A percentile compares a stretch with the other conserved stretches of the same genome.
Conservation (phyloP, 176 grass and related monocot genomes). For the Olyra latifolia region DNA sequence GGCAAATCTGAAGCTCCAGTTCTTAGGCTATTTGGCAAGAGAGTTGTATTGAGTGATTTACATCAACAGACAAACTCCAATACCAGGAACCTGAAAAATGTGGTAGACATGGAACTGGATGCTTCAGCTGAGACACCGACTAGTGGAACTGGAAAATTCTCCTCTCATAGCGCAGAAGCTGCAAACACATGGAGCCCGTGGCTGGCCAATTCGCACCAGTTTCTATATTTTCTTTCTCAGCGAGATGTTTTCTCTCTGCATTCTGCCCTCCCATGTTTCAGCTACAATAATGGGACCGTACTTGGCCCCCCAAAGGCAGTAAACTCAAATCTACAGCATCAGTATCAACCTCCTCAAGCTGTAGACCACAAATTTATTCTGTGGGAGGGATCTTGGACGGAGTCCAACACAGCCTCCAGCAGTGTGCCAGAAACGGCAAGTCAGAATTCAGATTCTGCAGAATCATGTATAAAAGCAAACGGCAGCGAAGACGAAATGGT, state of each 20-base stretch:
- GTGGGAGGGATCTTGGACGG: constrained; percentile 46
- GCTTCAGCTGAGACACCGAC: constrained; percentile 34
- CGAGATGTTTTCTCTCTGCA: constrained; percentile 28
- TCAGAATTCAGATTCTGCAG: constrained; percentile 35
- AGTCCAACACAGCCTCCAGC: constrained; percentile 41
- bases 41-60: constrained; percentile 40
- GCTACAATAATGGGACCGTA: constrained; percentile 33
- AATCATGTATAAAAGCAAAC: constrained; percentile 31
- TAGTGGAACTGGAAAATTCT: constrained; percentile 13
- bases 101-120: constrained; percentile 35
- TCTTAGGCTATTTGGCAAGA: constrained; percentile 79
- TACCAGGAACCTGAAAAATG: neutral
- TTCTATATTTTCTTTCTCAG: constrained; percentile 49
- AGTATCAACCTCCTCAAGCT: constrained; percentile 18
- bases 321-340: constrained; percentile 4
- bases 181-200: constrained; percentile 38
- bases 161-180: constrained; percentile 17
- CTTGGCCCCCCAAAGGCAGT: constrained; percentile 11
- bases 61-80: neutral
- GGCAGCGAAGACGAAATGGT: neutral
- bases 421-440: constrained; percentile 24
- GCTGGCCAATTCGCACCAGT: constrained; percentile 33
- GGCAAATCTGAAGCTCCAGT: constrained; percentile 29
- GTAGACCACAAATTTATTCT: neutral
- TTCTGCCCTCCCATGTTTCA: constrained; percentile 31